phyloP scores from a whole-genome alignment of 1,139 yeast species.

The Magnusiomyces paraingens region DNA sequence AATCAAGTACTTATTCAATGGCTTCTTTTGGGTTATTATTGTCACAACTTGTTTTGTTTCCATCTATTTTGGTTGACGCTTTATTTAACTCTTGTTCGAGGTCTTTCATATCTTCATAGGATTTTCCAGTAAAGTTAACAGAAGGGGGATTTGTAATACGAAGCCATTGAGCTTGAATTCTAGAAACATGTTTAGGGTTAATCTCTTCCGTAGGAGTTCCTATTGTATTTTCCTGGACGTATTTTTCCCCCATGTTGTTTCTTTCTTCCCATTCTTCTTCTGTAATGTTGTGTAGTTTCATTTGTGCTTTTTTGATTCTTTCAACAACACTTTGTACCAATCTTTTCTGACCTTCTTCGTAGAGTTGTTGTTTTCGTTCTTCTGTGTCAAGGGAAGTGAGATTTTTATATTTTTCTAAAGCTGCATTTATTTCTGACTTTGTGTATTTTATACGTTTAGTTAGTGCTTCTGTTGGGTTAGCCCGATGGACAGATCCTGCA shows the following conservation, averaged over 20 bases:
- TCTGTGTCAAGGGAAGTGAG: neutral
- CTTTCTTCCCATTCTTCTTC: constrained; percentile 9
- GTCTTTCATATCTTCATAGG: neutral
- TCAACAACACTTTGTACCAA: constrained; percentile 6
- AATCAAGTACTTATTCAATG: neutral
- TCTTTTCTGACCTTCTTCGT: constrained; percentile 11
- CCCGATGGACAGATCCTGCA: constrained; percentile 11
- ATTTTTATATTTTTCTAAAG: constrained; percentile 17
- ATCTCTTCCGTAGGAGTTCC: neutral
- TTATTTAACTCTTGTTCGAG: neutral
- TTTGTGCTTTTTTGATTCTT: constrained; percentile 12
- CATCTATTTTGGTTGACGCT: neutral
- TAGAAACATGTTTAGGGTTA: constrained; percentile 5
- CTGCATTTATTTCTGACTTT: constrained; percentile 16
- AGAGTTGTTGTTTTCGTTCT: constrained; percentile 1
- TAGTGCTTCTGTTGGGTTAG: constrained; percentile 15
- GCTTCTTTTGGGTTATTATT: neutral
- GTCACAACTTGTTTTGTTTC: neutral
- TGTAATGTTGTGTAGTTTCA: constrained; percentile 1
- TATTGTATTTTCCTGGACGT: constrained; percentile 6
- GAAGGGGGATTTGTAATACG: constrained; percentile 22
- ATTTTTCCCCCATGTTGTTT: constrained; percentile 7
- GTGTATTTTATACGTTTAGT: constrained; percentile 11
- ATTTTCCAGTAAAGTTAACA: constrained; percentile 6
- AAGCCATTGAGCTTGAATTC: constrained; percentile 20